Evolutionary conservation across 805 yeast species (phyloP), one percentile per base, ranked within the genome.

Genomic region (Pichia insulana): DNA sequence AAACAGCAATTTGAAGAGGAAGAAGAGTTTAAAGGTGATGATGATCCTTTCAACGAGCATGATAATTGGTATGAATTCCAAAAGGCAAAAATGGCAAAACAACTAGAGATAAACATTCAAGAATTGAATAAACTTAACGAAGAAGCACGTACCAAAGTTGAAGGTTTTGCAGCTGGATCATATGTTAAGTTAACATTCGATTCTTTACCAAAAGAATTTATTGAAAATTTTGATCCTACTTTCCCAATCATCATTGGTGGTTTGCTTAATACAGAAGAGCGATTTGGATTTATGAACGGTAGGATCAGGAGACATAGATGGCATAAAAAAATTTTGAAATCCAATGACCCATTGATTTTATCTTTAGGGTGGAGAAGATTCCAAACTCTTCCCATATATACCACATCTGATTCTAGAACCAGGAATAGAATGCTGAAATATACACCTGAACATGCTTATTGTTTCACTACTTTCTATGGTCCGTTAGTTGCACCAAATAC

Each of bases 351-450:
- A 1, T 70, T 94, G 50, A 87, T 92, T 42, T 61, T 92, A 38
- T 90, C 97, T 0, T 66, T 92, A 34, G 99, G 99, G 31, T 92
- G 98, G 99, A 79, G 99, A 68, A 74, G 99, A 62, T 94, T 92
- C 68, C 99, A 92, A 64, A 89, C 98, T 0, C 67, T 90, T 42
- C 99, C 99, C 8, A 74, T 92, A 20, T 92, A 89, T 61, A 89
- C 98, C 3, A 92, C 98, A 0, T 79, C 95, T 7, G 99, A 92
- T 63, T 92, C 98, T 7, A 75, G 99, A 66, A 92, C 99, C 12
- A 77, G 99, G 70, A 90, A 89, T 57, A 82, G 98, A 68, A 86
- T 92, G 96, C 73, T 92, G 65, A 92, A 92, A 60, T 92, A 92
- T 61, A 92, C 98, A 0, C 98, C 98, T 7, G 99, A 92, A 58